Conservation (phyloP, 1,284 basidiomycete genomes). For the Flammula alnicola region DNA sequence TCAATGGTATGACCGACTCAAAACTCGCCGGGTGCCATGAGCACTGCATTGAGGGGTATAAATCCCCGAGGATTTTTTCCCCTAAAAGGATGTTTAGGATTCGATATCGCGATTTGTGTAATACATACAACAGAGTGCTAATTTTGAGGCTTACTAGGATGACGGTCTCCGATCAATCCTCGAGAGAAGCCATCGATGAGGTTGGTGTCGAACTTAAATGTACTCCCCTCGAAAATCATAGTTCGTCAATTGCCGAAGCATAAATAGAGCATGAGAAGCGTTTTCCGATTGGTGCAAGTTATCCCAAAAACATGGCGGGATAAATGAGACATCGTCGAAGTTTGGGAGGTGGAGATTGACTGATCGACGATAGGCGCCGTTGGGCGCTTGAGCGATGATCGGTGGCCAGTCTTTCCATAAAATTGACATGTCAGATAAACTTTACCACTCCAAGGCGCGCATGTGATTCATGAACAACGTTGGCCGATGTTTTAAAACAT, state of each 20-base stretch:
- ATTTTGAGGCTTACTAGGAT: no score
- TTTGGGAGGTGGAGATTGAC: no score
- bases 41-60: constrained; percentile 44
- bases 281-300: no score
- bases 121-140: constrained; percentile 39
- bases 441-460: no score
- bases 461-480: no score
- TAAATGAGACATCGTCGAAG: no score
- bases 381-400: no score
- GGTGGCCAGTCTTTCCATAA: no score
- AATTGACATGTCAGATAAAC: no score
- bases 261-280: constrained; percentile 1
- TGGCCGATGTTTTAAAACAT: no score
- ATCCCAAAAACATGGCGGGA: no score
- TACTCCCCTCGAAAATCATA: constrained; percentile 42
- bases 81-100: constrained; percentile 34
- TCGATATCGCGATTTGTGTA: constrained; percentile 47
- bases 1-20: constrained; percentile 23
- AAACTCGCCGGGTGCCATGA: constrained; percentile 35
- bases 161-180: constrained; percentile 40
- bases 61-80: constrained; percentile 48
- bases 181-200: constrained; percentile 47
- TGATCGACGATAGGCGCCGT: no score
- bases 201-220: constrained; percentile 35
- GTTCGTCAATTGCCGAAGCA: constrained; percentile 35